These are phyloP conservation scores for Acephala macrosclerotiorum DNA, from an alignment of 2,329 filamentous ascomycete genomes.

Conservation along the genomic window DNA sequence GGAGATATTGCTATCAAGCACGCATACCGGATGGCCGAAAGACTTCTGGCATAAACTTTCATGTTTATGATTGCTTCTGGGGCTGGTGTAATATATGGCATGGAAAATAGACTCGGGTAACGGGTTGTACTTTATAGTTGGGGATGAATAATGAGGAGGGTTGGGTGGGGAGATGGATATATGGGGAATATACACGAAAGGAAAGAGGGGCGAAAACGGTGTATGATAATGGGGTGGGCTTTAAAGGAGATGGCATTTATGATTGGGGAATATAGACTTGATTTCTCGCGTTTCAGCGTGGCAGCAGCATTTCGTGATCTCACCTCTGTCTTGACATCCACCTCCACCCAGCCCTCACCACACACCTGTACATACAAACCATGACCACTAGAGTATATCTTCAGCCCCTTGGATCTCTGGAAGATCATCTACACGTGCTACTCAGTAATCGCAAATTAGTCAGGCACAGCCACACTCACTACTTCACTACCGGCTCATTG, in stretches of 20 bases:
- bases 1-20: too few species aligned
- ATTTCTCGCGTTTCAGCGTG: background rate
- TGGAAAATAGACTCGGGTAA: too few species aligned
- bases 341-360: too few species aligned
- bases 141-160: background rate
- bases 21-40: too few species aligned
- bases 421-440: constrained; percentile 4
- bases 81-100: too few species aligned
- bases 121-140: too few species aligned
- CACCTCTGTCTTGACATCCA: too few species aligned
- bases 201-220: background rate
- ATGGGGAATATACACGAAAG: background rate
- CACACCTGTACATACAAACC: background rate
- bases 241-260: background rate
- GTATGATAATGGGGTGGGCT: background rate
- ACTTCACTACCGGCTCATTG: background rate
- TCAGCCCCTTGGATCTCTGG: background rate
- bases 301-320: too few species aligned
- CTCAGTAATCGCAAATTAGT: constrained; percentile 2
- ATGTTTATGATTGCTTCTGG: too few species aligned
- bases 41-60: too few species aligned
- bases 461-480: constrained; percentile 9
- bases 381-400: background rate
- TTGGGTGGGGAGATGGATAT: background rate
- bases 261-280: constrained; percentile 5